These are phyloP conservation scores for Rutstroemia sydowiana DNA, from an alignment of 2,329 filamentous ascomycete genomes.

Conservation along the genomic window DNA sequence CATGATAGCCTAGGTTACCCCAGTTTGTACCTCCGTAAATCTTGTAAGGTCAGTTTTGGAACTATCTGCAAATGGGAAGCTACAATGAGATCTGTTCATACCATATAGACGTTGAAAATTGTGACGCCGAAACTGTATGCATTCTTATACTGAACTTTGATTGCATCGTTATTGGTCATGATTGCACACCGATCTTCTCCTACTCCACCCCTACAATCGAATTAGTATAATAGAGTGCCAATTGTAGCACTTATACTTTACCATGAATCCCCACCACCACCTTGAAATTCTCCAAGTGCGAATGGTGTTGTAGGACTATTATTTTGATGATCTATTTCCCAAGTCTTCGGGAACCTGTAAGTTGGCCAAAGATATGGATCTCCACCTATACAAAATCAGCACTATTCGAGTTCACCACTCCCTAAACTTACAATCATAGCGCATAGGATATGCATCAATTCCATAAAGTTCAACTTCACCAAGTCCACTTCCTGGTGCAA, in stretches of 20 bases:
- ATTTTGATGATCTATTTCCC: slow-evolving; percentile 43
- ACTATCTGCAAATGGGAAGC: too few relatives aligned
- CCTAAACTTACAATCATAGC: slow-evolving; percentile 41
- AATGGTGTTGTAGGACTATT: slow-evolving; percentile 61
- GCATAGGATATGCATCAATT: slow-evolving; percentile 38
- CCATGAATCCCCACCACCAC: slow-evolving; percentile 66
- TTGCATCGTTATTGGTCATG: slow-evolving; percentile 66
- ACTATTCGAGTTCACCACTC: too few relatives aligned
- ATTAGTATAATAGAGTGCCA: too few relatives aligned
- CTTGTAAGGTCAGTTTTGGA: slow-evolving; percentile 35
- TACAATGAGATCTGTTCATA: slow-evolving; percentile 34
- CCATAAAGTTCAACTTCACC: slow-evolving; percentile 31
- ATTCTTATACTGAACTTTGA: slow-evolving; percentile 75
- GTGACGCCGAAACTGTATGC: slow-evolving; percentile 57
- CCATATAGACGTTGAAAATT: slow-evolving; percentile 71
- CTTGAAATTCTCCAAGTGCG: slow-evolving; percentile 57
- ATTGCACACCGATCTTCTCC: slow-evolving; percentile 61
- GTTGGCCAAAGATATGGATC: slow-evolving; percentile 50
- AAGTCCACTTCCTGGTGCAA: slow-evolving; percentile 28
- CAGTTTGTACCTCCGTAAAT: slow-evolving; percentile 68
- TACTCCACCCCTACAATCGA: slow-evolving; percentile 49
- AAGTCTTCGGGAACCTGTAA: slow-evolving; percentile 48
- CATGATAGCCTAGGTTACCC: slow-evolving; percentile 67
- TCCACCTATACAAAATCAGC: too few relatives aligned
- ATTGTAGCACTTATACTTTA: slow-evolving; percentile 42